Base-by-base conservation (phyloP, 495 filamentous ascomycete genomes). In the Aspergillus asperescens region DNA sequence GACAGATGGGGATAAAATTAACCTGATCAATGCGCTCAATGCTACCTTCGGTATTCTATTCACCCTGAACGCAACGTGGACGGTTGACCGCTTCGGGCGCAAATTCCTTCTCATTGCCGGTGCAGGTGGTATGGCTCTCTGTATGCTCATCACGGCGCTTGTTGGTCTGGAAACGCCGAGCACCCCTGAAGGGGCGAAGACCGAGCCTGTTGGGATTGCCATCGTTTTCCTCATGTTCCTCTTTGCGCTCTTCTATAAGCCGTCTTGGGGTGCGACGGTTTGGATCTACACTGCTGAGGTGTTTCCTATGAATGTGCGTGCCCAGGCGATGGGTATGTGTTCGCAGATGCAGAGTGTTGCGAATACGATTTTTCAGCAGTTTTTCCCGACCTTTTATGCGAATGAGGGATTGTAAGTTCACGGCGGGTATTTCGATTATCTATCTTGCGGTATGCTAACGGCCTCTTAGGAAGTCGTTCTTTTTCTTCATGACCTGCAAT, bases 31-130 rank as follows among this genome's bases (percentile, higher is more conserved):
- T 28, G 84, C 85, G 15, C 70, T 83, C 10, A 74, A 74, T 13
- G 84, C 89, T 55, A 89, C 89, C 54, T 85, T 89, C 47, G 79
- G 76, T 52, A 74, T 74, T 45, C 18, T 74, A 57, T 86, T 82
- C 41, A 91, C 87, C 5, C 78, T 86, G 34, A 79, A 86, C 38
- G 82, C 85, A 13, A 80, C 90, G 57, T 90, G 79, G 67, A 67
- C 80, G 35, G 71, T 84, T 51, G 86, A 90, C 63, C 77, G 72
- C 27, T 75, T 86, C 48, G 86, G 86, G 50, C 82, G 86, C 44
- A 84, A 85, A 39, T 74, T 79, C 47, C 76, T 89, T 18, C 73
- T 90, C 9, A 77, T 88, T 45, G 70, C 75, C 50, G 85, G 86
- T 62, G 85, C 78, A 22, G 72, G 84, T 23, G 84, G 84, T 15